A percentile compares a stretch with the other conserved stretches of the same genome.
Evolutionary conservation across 805 yeast species (phyloP).

Genomic region (Priceomyces castillae): DNA sequence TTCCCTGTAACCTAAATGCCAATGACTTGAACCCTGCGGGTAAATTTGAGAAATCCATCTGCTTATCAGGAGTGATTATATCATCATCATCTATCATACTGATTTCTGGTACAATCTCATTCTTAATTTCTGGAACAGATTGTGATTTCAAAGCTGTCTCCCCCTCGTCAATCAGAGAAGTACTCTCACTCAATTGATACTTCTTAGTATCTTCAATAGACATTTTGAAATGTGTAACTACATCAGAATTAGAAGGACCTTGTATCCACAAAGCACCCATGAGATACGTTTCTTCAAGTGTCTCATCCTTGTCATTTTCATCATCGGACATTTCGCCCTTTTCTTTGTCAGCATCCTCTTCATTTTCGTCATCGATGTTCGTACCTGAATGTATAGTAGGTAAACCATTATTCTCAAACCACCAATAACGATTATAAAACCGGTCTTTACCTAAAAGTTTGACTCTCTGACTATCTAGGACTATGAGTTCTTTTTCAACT

Average conservation of each 20-base stretch:
- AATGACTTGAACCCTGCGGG: conserved; percentile 21
- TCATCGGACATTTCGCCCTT: conserved; percentile 25
- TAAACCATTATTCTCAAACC: conserved; percentile 87
- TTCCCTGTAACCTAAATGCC: conserved; percentile 25
- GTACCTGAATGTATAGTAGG: conserved; percentile 46
- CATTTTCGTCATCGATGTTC: conserved; percentile 42
- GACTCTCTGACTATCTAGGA: conserved; percentile 74
- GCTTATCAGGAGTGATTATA: conserved; percentile 11
- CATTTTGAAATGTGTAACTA: conserved; percentile 21
- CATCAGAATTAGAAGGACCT: conserved; percentile 67
- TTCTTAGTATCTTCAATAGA: conserved; percentile 6
- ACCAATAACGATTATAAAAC: conserved; percentile 86
- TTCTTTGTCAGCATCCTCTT: conserved; percentile 29
- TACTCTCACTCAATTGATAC: conserved; percentile 5
- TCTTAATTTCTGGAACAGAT: too few relatives aligned
- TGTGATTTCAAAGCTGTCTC: too few relatives aligned
- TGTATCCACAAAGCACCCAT: conserved; percentile 90
- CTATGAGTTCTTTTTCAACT: conserved; percentile 61
- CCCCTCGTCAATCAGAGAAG: too few relatives aligned
- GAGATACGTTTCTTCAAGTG: conserved; percentile 55
- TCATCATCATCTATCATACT: conserved; percentile 18
- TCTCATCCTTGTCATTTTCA: conserved; percentile 46
- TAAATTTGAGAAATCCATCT: conserved; percentile 23
- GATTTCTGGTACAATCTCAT: too few relatives aligned
- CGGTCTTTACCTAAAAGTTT: conserved; percentile 79